Conservation (phyloP, 495 filamentous ascomycete species). For the Neurospora sp. region DNA sequence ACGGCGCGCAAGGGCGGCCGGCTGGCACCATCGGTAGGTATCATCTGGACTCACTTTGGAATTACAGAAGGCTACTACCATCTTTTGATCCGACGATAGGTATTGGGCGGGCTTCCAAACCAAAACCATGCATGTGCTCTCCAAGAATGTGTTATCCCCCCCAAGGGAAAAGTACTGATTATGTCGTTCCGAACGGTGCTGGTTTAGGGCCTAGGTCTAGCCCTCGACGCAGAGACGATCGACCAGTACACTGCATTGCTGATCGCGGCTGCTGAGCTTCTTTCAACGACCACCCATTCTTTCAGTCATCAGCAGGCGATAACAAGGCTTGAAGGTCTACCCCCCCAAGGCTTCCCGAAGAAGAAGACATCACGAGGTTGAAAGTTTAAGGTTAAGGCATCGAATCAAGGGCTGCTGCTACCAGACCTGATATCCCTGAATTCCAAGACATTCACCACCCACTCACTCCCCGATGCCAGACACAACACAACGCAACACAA, state of each 20-base stretch:
- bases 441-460: background rate
- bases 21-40: background rate
- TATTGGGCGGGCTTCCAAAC: background rate
- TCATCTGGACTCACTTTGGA: background rate
- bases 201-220: background rate
- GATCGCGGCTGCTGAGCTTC: background rate
- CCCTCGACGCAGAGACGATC: background rate
- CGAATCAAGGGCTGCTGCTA: background rate
- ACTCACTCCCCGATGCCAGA: background rate
- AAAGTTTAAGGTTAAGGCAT: background rate
- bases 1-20: no score
- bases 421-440: background rate
- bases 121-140: background rate
- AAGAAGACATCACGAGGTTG: background rate
- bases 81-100: background rate
- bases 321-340: background rate
- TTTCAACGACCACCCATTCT: background rate
- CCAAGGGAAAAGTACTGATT: no score
- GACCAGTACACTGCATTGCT: background rate
- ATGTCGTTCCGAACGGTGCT: no score
- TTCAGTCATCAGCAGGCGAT: background rate
- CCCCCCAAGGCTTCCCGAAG: background rate
- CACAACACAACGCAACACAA: background rate
- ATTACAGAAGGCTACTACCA: background rate
- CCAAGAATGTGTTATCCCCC: background rate